phyloP scores from a whole-genome alignment of 345 rosid genomes.

The Salix koriyanagi region DNA sequence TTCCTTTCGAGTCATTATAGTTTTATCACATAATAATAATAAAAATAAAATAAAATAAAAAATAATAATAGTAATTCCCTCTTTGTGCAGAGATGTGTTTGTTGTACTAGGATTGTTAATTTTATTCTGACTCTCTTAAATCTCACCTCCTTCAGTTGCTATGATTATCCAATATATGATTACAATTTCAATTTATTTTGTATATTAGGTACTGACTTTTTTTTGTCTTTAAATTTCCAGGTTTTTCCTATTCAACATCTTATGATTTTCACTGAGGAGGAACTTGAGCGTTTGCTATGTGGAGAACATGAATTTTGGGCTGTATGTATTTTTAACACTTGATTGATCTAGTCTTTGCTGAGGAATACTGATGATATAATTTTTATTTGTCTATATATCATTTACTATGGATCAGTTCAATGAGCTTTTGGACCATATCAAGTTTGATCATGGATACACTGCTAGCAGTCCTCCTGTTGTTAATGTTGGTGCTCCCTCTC shows the following conservation, averaged over 20 bases:
- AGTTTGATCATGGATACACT: conserved; percentile 98
- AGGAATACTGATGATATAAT: background rate
- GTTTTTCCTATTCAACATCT: conserved; percentile 73
- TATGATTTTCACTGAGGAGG: conserved; percentile 72
- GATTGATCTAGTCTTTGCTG: conserved; percentile 9
- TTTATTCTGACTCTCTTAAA: background rate
- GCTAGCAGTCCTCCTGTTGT: conserved; percentile 82
- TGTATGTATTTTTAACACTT: conserved; percentile 38
- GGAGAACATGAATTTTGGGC: conserved; percentile 74
- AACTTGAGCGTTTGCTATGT: conserved; percentile 75
- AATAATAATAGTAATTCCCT: background rate
- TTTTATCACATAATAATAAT: background rate
- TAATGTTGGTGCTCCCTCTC: conserved; percentile 42
- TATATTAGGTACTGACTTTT: background rate
- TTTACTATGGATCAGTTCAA: conserved; percentile 43
- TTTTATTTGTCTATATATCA: background rate
- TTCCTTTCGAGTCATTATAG: background rate
- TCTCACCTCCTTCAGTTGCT: background rate
- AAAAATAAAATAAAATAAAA: too few species aligned
- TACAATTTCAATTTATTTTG: background rate
- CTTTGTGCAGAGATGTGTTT: background rate
- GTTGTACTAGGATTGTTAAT: background rate
- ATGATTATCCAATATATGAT: background rate
- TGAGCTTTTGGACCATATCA: conserved; percentile 81
- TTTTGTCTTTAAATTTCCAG: conserved; percentile 34